Evolutionary conservation across 495 filamentous ascomycete genomes (phyloP).

Genomic region (Penicillium canescens): DNA sequence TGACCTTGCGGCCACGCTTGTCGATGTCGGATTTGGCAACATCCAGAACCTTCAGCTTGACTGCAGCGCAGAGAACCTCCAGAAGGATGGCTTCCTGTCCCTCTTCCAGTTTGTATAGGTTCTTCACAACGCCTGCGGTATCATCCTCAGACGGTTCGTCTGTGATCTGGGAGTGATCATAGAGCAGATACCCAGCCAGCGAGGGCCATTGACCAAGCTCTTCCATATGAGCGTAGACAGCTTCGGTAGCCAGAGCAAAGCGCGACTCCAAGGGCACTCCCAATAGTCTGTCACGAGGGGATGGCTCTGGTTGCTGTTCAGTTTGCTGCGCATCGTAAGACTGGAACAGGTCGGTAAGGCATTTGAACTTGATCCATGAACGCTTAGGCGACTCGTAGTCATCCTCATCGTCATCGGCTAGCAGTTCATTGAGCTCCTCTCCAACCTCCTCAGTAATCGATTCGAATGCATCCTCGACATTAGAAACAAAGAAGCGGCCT

Average conservation of each 20-base stretch:
- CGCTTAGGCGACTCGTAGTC: constrained; percentile 72
- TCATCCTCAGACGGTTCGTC: constrained; percentile 54
- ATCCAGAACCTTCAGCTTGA: constrained; percentile 64
- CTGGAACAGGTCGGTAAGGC: constrained; percentile 78
- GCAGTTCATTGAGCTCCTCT: constrained; percentile 71
- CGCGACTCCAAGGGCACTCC: constrained; percentile 66
- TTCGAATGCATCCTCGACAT: constrained; percentile 79
- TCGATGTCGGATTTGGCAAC: constrained; percentile 56
- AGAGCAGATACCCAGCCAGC: constrained; percentile 85
- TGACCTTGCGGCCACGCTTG: constrained; percentile 62
- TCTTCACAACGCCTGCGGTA: constrained; percentile 54
- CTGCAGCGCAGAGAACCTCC: constrained; percentile 78
- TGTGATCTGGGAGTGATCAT: constrained; percentile 72
- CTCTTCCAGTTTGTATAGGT: constrained; percentile 68
- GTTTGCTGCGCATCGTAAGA: constrained; percentile 66
- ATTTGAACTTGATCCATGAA: constrained; percentile 90
- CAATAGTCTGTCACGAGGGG: constrained; percentile 34
- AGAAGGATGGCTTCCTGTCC: constrained; percentile 83
- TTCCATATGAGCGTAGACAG: constrained; percentile 75
- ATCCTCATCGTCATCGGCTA: constrained; percentile 63
- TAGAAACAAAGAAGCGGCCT: constrained; percentile 84
- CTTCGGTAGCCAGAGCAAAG: constrained; percentile 80
- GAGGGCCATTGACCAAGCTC: constrained; percentile 86
- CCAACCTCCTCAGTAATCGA: constrained; percentile 80
- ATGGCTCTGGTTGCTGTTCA: constrained; percentile 40